These are phyloP conservation scores for Gossypium ekmanianum DNA, from an alignment of 345 rosid species.

Conservation along the genomic window DNA sequence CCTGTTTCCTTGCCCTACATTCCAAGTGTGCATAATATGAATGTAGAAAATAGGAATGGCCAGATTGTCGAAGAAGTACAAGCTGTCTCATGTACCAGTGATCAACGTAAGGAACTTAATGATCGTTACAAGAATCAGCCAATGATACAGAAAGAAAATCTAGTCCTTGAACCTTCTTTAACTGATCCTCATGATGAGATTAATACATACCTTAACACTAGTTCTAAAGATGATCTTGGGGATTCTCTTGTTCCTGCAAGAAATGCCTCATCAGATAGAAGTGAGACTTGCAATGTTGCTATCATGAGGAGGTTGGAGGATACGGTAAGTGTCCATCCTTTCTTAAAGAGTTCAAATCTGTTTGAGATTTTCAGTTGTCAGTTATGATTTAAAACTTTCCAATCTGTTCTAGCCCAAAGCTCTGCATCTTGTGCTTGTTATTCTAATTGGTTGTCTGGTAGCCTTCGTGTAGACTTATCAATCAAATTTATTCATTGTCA, in stretches of 20 bases:
- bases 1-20: conserved; percentile 29
- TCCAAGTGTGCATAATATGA: conserved; percentile 37
- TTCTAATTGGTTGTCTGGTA: neutral
- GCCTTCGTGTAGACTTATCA: neutral
- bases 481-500: neutral
- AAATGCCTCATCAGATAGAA: conserved; percentile 27
- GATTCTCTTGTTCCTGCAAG: conserved; percentile 31
- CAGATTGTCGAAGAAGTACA: conserved; percentile 33
- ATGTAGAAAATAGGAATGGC: conserved; percentile 33
- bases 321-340: conserved; percentile 29
- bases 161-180: conserved; percentile 20
- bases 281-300: conserved; percentile 27
- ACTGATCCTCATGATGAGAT: conserved; percentile 21
- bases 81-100: conserved; percentile 31
- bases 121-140: conserved; percentile 27
- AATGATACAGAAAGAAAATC: conserved; percentile 30
- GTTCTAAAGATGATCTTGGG: conserved; percentile 22
- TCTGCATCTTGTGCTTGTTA: neutral
- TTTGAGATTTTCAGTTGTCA: neutral
- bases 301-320: conserved; percentile 32
- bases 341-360: neutral
- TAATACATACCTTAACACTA: conserved; percentile 12
- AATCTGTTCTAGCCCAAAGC: neutral
- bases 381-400: conserved; percentile 6
- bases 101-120: conserved; percentile 32